Evolutionary conservation across 2,329 filamentous ascomycete species (phyloP), one percentile per base, ranked within the genome.

Genomic region (Aspergillus eucalypticola): DNA sequence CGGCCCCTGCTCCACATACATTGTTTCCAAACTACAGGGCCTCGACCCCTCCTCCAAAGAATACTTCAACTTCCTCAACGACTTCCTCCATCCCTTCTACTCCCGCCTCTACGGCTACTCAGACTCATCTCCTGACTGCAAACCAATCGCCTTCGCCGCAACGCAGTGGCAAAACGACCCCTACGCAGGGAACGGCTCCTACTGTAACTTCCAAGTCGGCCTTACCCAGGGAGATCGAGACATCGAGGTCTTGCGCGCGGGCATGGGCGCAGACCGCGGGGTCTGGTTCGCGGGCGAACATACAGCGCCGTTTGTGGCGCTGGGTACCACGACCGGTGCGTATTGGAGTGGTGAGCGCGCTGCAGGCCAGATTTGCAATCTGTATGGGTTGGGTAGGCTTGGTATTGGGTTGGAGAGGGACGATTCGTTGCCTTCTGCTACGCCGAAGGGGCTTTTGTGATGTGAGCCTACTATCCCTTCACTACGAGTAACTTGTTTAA

Each of bases 231-330:
- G 88, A 0, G 90, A 93, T 66, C 79, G 82, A 59, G 90, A 96
- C 71, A 86, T 96, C 51, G 84, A 88, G 72, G 72, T 75, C 2
- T 78, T 88, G 77, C 74, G 86, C 23, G 69, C 75, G 2, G 84
- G 84, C 0, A 69, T 82, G 48, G 78, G 78, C 1, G 32, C 65
- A 19, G 86, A 86, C 11, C 79, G 86, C 21, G 87, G 90, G 0
- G 71, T 96, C 8, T 96, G 92, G 92, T 82, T 96, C 65, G 92
- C 92, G 0, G 92, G 92, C 0, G 92, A 96, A 77, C 92, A 96
- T 77, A 96, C 92, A 21, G 89, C 91, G 57, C 92, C 93, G 4
- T 96, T 96, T 78, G 88, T 96, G 27, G 92, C 90, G 10, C 75
- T 97, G 62, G 94, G 93, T 0, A 97, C 93, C 4, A 90, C 89